Percentiles rank a stretch among this genome's conserved stretches.
phyloP scores from a whole-genome alignment of 768 basidiomycete species.

The Termitomyces sp. region DNA sequence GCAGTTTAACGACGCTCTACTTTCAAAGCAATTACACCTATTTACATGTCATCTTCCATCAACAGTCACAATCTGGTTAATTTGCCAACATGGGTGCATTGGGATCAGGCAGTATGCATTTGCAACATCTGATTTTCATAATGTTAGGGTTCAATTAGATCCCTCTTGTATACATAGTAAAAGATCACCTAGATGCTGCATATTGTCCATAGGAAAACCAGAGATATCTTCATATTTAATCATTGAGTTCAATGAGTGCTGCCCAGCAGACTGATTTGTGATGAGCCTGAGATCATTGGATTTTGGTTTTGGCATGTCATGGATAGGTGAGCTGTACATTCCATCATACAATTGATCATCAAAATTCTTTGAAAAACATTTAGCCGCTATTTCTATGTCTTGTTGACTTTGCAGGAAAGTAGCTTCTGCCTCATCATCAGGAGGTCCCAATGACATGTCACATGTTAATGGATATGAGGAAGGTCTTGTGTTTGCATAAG shows the following conservation, averaged over 20 bases:
- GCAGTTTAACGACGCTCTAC: constrained; percentile 18
- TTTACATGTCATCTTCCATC: constrained; percentile 25
- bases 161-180: neutral
- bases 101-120: constrained; percentile 31
- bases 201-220: neutral
- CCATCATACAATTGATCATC: neutral
- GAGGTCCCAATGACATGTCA: neutral
- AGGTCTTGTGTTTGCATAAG: neutral
- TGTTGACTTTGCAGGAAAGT: neutral
- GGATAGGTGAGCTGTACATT: neutral
- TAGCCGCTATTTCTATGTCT: neutral
- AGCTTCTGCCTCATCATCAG: neutral
- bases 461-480: neutral
- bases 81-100: constrained; percentile 24
- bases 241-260: neutral
- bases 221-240: neutral
- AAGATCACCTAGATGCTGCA: neutral
- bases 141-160: constrained; percentile 2
- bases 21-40: constrained; percentile 30
- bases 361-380: neutral
- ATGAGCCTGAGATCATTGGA: neutral
- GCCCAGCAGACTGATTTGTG: neutral
- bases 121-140: constrained; percentile 38
- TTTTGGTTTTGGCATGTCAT: neutral
- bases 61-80: constrained; percentile 32